Evolutionary conservation across 495 filamentous ascomycete species (phyloP).

Genomic region (Immersiella caudata): DNA sequence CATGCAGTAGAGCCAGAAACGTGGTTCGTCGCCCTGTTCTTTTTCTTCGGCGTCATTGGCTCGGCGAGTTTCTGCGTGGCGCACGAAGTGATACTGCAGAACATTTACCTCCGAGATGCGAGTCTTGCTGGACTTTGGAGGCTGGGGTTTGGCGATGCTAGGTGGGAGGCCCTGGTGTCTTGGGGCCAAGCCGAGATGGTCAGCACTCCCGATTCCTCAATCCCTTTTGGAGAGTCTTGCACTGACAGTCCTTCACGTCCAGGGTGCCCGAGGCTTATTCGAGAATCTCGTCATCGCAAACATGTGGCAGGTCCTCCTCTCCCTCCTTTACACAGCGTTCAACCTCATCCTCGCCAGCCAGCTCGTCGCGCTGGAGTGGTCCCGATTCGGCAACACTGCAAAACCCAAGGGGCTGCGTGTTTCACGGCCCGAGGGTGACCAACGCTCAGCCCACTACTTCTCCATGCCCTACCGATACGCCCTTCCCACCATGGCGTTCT

Average conservation of each 20-base stretch:
- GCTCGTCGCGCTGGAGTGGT: conserved; percentile 9
- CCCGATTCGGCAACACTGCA: not conserved
- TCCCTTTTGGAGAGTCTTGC: not conserved
- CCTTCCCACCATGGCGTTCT: not conserved
- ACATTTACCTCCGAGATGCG: not conserved
- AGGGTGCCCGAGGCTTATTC: not conserved
- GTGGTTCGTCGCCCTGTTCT: not conserved
- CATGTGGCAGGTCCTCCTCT: conserved; percentile 12
- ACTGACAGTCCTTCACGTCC: not conserved
- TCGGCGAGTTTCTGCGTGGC: not conserved
- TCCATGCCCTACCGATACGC: conserved; percentile 8
- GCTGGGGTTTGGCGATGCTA: conserved; percentile 1
- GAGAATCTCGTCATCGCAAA: conserved; percentile 9
- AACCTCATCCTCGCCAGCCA: conserved; percentile 8
- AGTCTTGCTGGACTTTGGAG: not conserved
- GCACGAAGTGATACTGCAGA: not conserved
- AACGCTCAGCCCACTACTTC: not conserved
- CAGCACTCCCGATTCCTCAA: not conserved
- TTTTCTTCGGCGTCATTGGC: not conserved
- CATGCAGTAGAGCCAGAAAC: not conserved
- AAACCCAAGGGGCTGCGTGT: conserved; percentile 6
- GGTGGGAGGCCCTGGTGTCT: conserved; percentile 1
- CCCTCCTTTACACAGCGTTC: conserved; percentile 1
- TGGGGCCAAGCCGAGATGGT: conserved; percentile 1
- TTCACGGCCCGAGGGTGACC: not conserved